These are phyloP conservation scores for Pseudozyma tsukubaensis DNA, from an alignment of 1,284 basidiomycete species.

Conservation along the genomic window DNA sequence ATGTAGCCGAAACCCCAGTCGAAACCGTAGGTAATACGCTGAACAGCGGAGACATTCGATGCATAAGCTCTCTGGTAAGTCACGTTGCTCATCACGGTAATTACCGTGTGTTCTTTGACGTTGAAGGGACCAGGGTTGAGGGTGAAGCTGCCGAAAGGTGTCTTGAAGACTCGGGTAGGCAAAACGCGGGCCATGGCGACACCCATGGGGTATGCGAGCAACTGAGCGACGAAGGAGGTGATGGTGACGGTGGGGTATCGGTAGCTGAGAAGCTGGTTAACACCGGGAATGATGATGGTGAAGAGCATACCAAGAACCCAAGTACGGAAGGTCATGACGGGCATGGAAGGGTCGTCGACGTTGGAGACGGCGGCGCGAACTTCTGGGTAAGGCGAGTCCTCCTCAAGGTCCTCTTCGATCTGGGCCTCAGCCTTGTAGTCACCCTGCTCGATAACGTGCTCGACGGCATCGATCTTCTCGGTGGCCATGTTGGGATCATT, in stretches of 20 bases:
- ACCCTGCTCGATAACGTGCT: slow-evolving; percentile 52
- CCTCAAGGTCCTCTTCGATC: slow-evolving; percentile 53
- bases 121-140: slow-evolving; percentile 66
- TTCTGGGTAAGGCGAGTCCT: slow-evolving; percentile 65
- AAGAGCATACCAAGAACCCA: slow-evolving; percentile 62
- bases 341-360: slow-evolving; percentile 64
- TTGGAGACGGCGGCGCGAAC: slow-evolving; percentile 64
- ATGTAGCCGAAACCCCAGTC: slow-evolving; percentile 70
- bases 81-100: slow-evolving; percentile 70
- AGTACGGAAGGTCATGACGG: slow-evolving; percentile 63
- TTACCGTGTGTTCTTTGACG: slow-evolving; percentile 63
- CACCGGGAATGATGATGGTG: slow-evolving; percentile 58
- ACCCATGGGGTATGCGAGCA: slow-evolving; percentile 61
- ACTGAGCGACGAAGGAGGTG: slow-evolving; percentile 54
- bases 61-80: slow-evolving; percentile 69
- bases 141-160: slow-evolving; percentile 48
- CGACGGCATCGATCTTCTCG: slow-evolving; percentile 45
- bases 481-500: slow-evolving; percentile 57
- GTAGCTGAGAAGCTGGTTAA: slow-evolving; percentile 63
- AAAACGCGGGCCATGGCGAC: slow-evolving; percentile 47
- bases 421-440: slow-evolving; percentile 55
- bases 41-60: slow-evolving; percentile 64
- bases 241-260: slow-evolving; percentile 62
- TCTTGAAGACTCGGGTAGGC: slow-evolving; percentile 51
- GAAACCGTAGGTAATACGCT: slow-evolving; percentile 46